Evolutionary conservation across 306 rosid species (phyloP).

Genomic region (Hippophae tibetana): DNA sequence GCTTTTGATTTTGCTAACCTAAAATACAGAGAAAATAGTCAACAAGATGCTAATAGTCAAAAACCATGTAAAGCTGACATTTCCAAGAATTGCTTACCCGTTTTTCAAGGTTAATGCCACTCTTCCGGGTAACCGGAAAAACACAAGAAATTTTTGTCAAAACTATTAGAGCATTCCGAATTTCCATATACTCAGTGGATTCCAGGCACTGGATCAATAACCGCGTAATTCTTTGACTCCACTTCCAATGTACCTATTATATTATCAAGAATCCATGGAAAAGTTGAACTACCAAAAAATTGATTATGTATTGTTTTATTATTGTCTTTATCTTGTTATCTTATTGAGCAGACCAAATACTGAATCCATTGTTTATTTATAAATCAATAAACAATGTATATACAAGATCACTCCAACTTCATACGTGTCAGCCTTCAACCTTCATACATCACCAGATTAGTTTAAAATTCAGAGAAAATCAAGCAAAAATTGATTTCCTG

Average conservation of each 20-base stretch:
- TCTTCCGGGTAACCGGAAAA: conserved; percentile 94
- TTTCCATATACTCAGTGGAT: conserved; percentile 95
- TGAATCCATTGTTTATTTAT: too few species aligned
- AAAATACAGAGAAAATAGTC: conserved; percentile 12
- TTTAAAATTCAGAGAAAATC: too few species aligned
- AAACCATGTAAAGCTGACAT: not conserved
- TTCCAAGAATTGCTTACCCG: conserved; percentile 44
- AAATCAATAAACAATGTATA: too few species aligned
- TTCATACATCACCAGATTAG: too few species aligned
- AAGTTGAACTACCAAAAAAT: not conserved
- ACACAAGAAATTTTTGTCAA: conserved; percentile 83
- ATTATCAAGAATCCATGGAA: conserved; percentile 10
- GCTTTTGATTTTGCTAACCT: conserved; percentile 92
- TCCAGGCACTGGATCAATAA: conserved; percentile 87
- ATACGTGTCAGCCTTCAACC: too few species aligned
- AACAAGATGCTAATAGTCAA: conserved; percentile 2
- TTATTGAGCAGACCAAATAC: too few species aligned
- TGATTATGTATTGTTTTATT: not conserved
- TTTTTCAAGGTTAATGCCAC: conserved; percentile 90
- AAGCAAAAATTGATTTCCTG: too few species aligned
- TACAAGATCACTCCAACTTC: too few species aligned
- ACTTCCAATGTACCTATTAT: conserved; percentile 92
- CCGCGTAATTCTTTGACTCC: conserved; percentile 96
- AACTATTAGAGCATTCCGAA: conserved; percentile 88
- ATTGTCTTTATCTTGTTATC: too few species aligned